Evolutionary conservation across 2,329 filamentous ascomycete species (phyloP).

Genomic region (Botrytis elliptica): DNA sequence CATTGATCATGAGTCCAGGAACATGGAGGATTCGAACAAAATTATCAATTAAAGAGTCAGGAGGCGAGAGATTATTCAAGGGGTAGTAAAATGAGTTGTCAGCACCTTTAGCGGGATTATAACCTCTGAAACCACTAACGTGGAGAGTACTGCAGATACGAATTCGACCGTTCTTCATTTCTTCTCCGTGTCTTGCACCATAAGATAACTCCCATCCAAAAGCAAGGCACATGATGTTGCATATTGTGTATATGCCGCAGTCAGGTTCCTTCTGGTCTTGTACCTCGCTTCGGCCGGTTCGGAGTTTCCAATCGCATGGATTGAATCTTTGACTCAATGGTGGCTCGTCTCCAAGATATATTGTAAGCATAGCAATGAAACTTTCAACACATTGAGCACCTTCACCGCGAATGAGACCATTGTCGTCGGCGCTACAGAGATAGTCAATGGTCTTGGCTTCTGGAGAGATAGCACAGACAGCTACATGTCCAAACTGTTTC

Average conservation of each 20-base stretch:
- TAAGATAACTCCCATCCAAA: slow-evolving; percentile 10
- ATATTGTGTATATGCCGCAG: slow-evolving; percentile 6
- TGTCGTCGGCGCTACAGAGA: slow-evolving; percentile 6
- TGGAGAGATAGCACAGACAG: slow-evolving; percentile 13
- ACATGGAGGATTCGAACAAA: not conserved
- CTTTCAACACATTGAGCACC: not conserved
- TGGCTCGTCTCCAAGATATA: slow-evolving; percentile 5
- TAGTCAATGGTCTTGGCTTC: slow-evolving; percentile 19
- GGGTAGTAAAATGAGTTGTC: slow-evolving; percentile 13
- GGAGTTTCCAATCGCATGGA: slow-evolving; percentile 10
- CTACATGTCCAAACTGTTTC: not conserved
- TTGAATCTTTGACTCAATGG: slow-evolving; percentile 11
- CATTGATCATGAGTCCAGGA: not conserved
- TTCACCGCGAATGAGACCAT: not conserved
- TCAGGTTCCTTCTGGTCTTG: not conserved
- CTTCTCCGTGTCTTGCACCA: not conserved
- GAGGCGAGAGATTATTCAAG: not conserved
- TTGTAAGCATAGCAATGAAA: not conserved
- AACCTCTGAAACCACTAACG: not conserved
- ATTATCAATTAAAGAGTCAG: not conserved
- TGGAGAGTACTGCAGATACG: not conserved
- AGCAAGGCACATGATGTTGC: slow-evolving; percentile 13
- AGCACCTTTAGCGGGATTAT: not conserved
- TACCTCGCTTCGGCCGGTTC: not conserved
- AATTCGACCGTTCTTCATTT: not conserved